Percentiles rank a stretch among this genome's conserved stretches.
Conservation (phyloP, 1,139 yeast species). For the Saccharomyces hybrid region DNA sequence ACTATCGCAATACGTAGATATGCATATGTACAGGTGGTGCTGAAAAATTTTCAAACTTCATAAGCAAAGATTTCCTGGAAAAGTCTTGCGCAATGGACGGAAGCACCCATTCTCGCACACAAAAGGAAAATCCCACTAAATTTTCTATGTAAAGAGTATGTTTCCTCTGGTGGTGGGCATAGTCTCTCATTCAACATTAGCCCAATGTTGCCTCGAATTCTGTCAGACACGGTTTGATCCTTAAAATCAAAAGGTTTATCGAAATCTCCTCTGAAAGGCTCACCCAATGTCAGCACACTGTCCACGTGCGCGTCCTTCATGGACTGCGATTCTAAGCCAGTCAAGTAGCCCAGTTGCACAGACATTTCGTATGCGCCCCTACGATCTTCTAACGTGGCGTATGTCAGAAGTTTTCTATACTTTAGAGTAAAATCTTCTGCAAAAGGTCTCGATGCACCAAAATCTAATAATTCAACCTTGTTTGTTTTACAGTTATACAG, state of each 20-base stretch:
- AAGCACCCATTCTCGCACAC: constrained; percentile 79
- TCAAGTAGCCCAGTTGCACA: constrained; percentile 72
- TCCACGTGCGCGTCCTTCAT: constrained; percentile 93
- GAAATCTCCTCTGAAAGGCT: constrained; percentile 62
- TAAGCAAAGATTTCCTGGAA: constrained; percentile 52
- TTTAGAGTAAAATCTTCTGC: constrained; percentile 57
- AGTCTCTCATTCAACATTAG: constrained; percentile 86
- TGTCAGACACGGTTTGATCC: constrained; percentile 84
- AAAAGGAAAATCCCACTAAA: constrained; percentile 88
- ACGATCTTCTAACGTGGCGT: constrained; percentile 68
- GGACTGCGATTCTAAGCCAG: constrained; percentile 79
- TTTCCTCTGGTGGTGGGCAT: constrained; percentile 97
- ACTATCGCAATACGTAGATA: neutral
- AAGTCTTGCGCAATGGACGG: constrained; percentile 72
- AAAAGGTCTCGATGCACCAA: constrained; percentile 89
- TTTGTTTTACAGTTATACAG: constrained; percentile 60
- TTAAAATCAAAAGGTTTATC: constrained; percentile 63
- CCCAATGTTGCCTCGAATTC: constrained; percentile 79
- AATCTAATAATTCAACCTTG: constrained; percentile 79
- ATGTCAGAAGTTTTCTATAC: constrained; percentile 67
- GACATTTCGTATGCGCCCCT: constrained; percentile 59
- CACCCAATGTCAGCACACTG: constrained; percentile 84
- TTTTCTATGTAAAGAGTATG: constrained; percentile 89
- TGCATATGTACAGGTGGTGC: neutral
- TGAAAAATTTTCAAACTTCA: constrained; percentile 3